Base-by-base conservation (phyloP, 2,329 filamentous ascomycete genomes). In the Tympanopsis confertula region DNA sequence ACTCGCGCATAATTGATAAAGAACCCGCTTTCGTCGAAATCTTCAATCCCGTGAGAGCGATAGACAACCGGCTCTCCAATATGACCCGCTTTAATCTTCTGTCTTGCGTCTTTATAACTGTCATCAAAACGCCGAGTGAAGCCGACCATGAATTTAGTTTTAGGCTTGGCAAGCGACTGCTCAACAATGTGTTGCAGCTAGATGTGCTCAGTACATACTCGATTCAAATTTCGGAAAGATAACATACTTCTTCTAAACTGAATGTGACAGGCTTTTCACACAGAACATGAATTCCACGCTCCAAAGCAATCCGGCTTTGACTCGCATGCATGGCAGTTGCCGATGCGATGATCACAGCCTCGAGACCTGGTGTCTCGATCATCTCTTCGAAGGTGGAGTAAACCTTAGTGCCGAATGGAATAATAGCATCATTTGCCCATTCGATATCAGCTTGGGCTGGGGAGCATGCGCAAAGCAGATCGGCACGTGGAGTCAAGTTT, bases 51-150 rank as follows among this genome's bases (percentile, higher is more conserved):
- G 54, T 82, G 77, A 35, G 66, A 73, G 45, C 76, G 72, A 46
- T 82, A 63, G 30, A 82, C 63, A 5, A 68, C 66, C 2, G 75
- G 70, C 0, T 65, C 61, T 4, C 78, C 78, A 43, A 82, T 79
- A 22, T 62, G 47, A 13, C 76, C 76, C 0, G 54, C 47, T 14
- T 63, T 52, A 48, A 73, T 66, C 45, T 71, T 68, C 15, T 56
- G 47, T 49, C 62, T 65, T 15, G 78, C 78, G 37, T 77, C 66
- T 39, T 74, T 65, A 61, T 82, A 82, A 29, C 71, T 78, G 35
- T 65, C 59, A 47, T 83, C 79, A 60, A 83, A 83, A 39, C 75
- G 71, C 20, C 75, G 69, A 4, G 71, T 77, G 62, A 79, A 79
- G 5, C 74, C 75, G 47, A 73, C 78, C 63, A 82, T 71, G 39